phyloP scores from a whole-genome alignment of 345 rosid species.

The Gossypium raimondii region DNA sequence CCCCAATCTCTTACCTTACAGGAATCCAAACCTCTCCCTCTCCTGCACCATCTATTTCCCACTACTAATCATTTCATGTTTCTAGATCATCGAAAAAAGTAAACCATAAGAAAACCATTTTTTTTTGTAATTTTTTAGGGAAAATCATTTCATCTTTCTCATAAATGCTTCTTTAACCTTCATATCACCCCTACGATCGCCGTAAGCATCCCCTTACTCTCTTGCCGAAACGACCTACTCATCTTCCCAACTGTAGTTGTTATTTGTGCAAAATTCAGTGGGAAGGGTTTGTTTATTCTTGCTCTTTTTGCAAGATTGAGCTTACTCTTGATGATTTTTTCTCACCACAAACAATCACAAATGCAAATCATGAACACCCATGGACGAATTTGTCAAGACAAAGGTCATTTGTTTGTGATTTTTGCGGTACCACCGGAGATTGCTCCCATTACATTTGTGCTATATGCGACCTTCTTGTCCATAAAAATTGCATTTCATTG shows the following conservation, averaged over 20 bases:
- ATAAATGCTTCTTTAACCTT: neutral
- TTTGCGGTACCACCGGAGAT: conserved; percentile 16
- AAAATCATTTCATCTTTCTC: no score
- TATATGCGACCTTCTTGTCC: no score
- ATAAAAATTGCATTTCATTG: neutral
- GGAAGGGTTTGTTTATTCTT: neutral
- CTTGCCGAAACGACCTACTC: neutral
- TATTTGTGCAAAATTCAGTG: neutral
- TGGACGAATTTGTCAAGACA: neutral
- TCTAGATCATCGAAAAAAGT: no score
- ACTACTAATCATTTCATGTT: no score
- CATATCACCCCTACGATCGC: neutral
- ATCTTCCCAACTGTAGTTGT: neutral
- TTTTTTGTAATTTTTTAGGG: no score
- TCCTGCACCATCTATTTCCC: no score
- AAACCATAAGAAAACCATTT: no score
- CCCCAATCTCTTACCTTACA: no score
- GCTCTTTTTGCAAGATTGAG: neutral
- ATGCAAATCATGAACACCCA: neutral
- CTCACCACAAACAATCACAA: neutral
- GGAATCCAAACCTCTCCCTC: no score
- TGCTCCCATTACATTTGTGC: no score
- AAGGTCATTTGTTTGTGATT: conserved; percentile 21
- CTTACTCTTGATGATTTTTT: neutral
- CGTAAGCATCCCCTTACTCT: neutral